phyloP scores from a whole-genome alignment of 805 yeast species.

The Saturnispora mendoncae region DNA sequence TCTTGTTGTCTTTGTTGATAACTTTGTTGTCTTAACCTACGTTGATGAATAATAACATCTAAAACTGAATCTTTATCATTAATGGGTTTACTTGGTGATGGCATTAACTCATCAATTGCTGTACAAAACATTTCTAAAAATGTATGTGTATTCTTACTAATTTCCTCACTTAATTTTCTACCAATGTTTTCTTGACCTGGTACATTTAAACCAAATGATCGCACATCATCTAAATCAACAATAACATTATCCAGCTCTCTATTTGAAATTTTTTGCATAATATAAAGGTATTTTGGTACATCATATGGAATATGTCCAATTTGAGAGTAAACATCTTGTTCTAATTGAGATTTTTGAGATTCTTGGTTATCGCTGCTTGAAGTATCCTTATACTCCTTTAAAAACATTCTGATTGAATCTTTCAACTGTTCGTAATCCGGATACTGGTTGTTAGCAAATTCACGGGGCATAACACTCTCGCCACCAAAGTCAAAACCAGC shows the following conservation, averaged over 20 bases:
- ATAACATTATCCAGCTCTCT: slow-evolving; percentile 61
- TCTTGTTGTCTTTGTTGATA: slow-evolving; percentile 58
- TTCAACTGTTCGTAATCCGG: slow-evolving; percentile 59
- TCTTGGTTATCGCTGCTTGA: slow-evolving; percentile 18
- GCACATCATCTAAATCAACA: slow-evolving; percentile 80
- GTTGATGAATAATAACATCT: slow-evolving; percentile 86
- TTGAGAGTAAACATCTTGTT: slow-evolving; percentile 23
- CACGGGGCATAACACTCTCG: slow-evolving; percentile 3
- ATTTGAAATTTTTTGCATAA: slow-evolving; percentile 76
- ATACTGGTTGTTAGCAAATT: slow-evolving; percentile 9
- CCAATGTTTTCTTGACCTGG: slow-evolving; percentile 4
- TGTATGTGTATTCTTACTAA: slow-evolving; percentile 67
- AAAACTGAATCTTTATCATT: slow-evolving; percentile 80
- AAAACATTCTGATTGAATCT: slow-evolving; percentile 52
- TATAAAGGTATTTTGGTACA: slow-evolving; percentile 66
- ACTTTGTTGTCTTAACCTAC: slow-evolving; percentile 74
- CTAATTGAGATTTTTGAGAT: slow-evolving; percentile 23
- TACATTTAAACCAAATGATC: slow-evolving; percentile 38
- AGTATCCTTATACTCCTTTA: slow-evolving; percentile 50
- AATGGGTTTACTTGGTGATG: slow-evolving; percentile 75
- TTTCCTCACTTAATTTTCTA: slow-evolving; percentile 40
- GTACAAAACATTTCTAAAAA: slow-evolving; percentile 69
- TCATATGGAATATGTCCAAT: slow-evolving; percentile 17
- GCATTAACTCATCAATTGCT: slow-evolving; percentile 74
- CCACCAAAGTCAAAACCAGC: slow-evolving; percentile 2